Evolutionary conservation across 163 green algal genomes (phyloP).

Genomic region (Coccomyxa subellipsoidea): DNA sequence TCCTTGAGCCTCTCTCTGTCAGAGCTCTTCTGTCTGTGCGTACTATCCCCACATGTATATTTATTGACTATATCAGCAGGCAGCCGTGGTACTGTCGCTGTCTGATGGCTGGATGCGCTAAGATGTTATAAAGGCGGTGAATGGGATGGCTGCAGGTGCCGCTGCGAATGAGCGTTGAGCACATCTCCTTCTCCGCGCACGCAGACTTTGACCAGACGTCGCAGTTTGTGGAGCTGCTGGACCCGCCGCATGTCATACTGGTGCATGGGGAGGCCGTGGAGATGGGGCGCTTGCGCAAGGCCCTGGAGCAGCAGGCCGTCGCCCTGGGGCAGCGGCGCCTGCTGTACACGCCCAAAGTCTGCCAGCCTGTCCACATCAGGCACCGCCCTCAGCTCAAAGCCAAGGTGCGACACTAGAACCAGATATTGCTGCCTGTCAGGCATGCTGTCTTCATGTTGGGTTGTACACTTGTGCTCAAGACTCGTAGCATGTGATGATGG

Average conservation of each 20-base stretch:
- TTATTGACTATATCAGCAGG: too few relatives aligned
- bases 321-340: slow-evolving; percentile 44
- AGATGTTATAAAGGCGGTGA: too few relatives aligned
- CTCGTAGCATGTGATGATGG: too few relatives aligned
- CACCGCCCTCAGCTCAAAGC: slow-evolving; percentile 43
- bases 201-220: slow-evolving; percentile 95
- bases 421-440: background rate
- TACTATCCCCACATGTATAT: too few relatives aligned
- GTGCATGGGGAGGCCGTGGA: slow-evolving; percentile 93
- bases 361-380: slow-evolving; percentile 64
- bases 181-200: slow-evolving; percentile 97
- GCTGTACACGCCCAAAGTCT: slow-evolving; percentile 84
- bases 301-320: slow-evolving; percentile 66
- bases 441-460: too few relatives aligned
- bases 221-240: slow-evolving; percentile 85
- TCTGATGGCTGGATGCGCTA: too few relatives aligned
- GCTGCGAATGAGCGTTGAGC: slow-evolving; percentile 82
- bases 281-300: slow-evolving; percentile 76
- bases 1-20: too few relatives aligned
- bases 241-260: slow-evolving; percentile 90
- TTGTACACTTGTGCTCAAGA: too few relatives aligned
- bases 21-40: too few relatives aligned
- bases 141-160: slow-evolving; percentile 74
- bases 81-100: too few relatives aligned
- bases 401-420: slow-evolving; percentile 5